Evolutionary conservation across 768 basidiomycete species (phyloP), one percentile per base, ranked within the genome.

Genomic region (Podaxis mareebaensis): DNA sequence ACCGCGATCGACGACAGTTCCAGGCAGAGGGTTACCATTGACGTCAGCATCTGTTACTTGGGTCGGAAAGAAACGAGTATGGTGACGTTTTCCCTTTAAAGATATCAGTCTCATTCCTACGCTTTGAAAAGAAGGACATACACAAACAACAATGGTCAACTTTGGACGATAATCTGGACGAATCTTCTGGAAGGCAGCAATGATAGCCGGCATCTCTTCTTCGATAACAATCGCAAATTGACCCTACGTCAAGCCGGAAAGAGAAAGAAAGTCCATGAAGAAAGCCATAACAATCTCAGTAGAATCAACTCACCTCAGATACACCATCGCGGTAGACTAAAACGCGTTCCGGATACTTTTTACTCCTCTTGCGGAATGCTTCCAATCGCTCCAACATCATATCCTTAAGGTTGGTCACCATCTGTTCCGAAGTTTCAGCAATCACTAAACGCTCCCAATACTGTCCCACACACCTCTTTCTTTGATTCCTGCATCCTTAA

Each of bases 311-410:
- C 40, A 88, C 91, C 76, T 93, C 91, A 1, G 91, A 92, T 33
- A 93, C 91, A 53, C 92, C 92, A 70, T 93, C 92, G 20, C 93
- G 85, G 68, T 88, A 95, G 0, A 95, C 82, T 13, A 90, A 70
- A 51, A 95, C 78, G 2, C 91, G 83, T 4, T 83, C 75, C 0
- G 93, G 93, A 0, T 93, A 77, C 0, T 65, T 59, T 36, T 71
- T 79, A 65, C 81, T 90, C 66, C 69, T 79, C 42, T 62, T 60
- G 59, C 76, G 68, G 75, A 85, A 94, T 12, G 80, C 69, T 24
- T 75, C 72, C 54, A 94, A 73, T 4, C 93, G 83, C 64, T 91
- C 89, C 2, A 78, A 61, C 76, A 91, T 85, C 90, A 93, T 92
- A 6, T 70, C 70, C 4, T 74, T 71, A 22, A 94, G 79, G 12